Conservation (phyloP, 495 filamentous ascomycete genomes). For the Penicillium soppii region DNA sequence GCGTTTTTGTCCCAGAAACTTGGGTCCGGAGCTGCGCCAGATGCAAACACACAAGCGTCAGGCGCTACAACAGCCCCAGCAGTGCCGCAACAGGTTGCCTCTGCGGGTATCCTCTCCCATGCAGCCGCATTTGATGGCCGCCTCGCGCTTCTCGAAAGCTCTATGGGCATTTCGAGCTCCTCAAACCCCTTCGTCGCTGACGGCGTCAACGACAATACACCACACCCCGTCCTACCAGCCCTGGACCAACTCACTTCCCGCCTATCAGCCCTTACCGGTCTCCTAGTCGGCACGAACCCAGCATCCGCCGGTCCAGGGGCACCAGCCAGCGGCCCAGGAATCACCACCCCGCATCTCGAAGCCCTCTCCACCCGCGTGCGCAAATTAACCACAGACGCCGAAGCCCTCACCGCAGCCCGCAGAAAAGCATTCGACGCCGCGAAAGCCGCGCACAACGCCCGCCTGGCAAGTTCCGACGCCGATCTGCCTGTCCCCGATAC, state of each 20-base stretch:
- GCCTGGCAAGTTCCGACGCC: constrained; percentile 42
- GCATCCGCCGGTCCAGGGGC: constrained; percentile 27
- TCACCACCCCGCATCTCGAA: constrained; percentile 59
- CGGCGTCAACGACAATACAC: constrained; percentile 57
- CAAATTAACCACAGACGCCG: constrained; percentile 75
- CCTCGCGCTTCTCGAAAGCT: constrained; percentile 72
- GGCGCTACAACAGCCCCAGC: constrained; percentile 2
- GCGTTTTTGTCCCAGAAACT: constrained; percentile 36
- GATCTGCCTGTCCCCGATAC: constrained; percentile 27
- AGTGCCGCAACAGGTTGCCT: constrained; percentile 19
- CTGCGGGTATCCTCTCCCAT: constrained; percentile 64
- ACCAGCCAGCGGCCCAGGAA: constrained; percentile 19
- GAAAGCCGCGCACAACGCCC: constrained; percentile 62
- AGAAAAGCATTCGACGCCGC: constrained; percentile 67
- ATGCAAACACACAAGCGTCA: constrained; percentile 9
- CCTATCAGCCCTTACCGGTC: constrained; percentile 40
- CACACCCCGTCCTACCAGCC: constrained; percentile 76
- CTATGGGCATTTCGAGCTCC: constrained; percentile 72
- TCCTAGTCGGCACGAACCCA: constrained; percentile 43
- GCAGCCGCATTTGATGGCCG: constrained; percentile 86
- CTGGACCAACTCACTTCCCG: constrained; percentile 61
- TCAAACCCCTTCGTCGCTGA: constrained; percentile 63
- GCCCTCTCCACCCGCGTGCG: constrained; percentile 69
- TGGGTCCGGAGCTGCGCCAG: constrained; percentile 12
- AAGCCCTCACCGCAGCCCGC: constrained; percentile 70